A percentile compares a stretch with the other conserved stretches of the same genome.
Conservation (phyloP, 1,284 basidiomycete genomes). For the Singerocomus inundabilis region DNA sequence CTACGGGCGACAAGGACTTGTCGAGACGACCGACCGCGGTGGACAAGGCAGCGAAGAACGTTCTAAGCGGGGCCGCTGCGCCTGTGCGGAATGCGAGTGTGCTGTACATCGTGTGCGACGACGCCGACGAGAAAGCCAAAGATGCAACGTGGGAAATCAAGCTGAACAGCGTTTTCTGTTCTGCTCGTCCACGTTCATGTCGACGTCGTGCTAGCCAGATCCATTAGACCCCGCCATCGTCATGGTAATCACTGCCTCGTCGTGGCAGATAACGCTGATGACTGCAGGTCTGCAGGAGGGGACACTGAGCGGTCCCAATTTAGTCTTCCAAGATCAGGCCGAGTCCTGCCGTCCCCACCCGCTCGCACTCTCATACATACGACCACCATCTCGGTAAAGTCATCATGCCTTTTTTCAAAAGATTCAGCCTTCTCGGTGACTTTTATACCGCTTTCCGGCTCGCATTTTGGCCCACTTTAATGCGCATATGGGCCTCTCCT, state of each 20-base stretch:
- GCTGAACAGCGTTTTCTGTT: too few relatives aligned
- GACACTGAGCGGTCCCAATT: conserved; percentile 2
- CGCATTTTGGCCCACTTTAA: conserved; percentile 51
- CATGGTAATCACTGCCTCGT: too few relatives aligned
- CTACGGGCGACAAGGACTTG: conserved; percentile 69
- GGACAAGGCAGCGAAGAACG: conserved; percentile 42
- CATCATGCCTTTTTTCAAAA: conserved; percentile 15
- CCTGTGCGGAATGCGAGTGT: conserved; percentile 6
- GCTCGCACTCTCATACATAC: too few relatives aligned
- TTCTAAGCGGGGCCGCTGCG: conserved; percentile 2
- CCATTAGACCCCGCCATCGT: background rate
- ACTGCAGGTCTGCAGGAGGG: background rate
- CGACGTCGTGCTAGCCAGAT: too few relatives aligned
- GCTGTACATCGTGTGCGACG: background rate
- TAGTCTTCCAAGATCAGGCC: too few relatives aligned
- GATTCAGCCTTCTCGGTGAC: conserved; percentile 30
- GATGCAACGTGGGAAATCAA: conserved; percentile 9
- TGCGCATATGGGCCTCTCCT: conserved; percentile 41
- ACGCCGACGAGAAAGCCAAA: too few relatives aligned
- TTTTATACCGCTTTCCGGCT: conserved; percentile 39
- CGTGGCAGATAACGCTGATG: too few relatives aligned
- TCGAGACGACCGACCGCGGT: conserved; percentile 69
- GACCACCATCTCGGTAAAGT: background rate
- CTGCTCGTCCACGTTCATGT: too few relatives aligned
- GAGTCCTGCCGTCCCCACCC: too few relatives aligned